These are phyloP conservation scores for Alternaria sp. DNA, from an alignment of 2,329 filamentous ascomycete genomes.

Conservation along the genomic window DNA sequence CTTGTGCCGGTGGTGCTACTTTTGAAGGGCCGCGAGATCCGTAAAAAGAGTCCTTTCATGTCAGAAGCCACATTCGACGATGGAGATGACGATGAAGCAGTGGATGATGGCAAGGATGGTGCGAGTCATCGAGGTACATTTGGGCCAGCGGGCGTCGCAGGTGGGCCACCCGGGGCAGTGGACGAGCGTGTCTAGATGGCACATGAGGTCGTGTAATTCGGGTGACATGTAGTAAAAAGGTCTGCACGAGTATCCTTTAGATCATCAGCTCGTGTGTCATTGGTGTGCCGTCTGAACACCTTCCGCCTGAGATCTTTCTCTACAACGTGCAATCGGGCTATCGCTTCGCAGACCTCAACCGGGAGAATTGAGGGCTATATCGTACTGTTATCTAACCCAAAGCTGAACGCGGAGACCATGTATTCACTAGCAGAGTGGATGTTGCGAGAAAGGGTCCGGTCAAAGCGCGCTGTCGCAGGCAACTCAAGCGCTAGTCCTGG, in stretches of 20 bases:
- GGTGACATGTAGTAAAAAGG: no score
- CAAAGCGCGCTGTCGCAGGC: background rate
- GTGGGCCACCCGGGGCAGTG: constrained; percentile 11
- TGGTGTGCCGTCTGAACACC: background rate
- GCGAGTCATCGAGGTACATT: background rate
- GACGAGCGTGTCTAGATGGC: background rate
- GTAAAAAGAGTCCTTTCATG: constrained; percentile 46
- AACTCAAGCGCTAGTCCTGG: background rate
- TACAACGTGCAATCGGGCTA: background rate
- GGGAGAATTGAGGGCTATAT: background rate
- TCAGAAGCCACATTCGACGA: constrained; percentile 31
- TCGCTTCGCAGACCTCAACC: background rate
- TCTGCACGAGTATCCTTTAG: no score
- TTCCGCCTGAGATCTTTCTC: background rate
- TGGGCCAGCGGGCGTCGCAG: constrained; percentile 16
- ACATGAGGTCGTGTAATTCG: background rate
- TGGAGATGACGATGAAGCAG: constrained; percentile 17
- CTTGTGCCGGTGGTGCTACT: constrained; percentile 52
- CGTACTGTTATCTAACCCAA: background rate
- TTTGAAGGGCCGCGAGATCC: constrained; percentile 50
- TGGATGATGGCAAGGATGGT: background rate
- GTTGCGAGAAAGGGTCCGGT: background rate
- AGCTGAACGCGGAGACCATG: background rate
- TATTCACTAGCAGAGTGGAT: background rate
- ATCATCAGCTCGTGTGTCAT: no score